Conservation (phyloP, 257 asterid genomes). For the Salvia rosmarinus region DNA sequence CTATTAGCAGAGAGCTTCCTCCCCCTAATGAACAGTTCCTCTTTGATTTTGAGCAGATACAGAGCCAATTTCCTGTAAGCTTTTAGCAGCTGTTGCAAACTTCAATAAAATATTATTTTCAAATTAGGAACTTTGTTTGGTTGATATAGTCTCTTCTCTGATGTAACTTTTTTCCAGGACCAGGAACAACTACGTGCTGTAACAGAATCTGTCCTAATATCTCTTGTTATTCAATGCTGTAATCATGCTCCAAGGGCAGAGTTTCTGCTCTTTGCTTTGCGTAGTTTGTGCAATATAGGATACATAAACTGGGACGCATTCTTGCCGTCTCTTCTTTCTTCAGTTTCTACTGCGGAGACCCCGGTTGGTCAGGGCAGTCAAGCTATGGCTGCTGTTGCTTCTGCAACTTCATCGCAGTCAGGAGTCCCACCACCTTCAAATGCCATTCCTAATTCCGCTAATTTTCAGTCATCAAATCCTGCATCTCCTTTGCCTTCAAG, state of each 20-base stretch:
- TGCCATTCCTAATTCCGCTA: slow-evolving; percentile 51
- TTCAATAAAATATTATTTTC: neutral
- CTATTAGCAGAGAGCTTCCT: slow-evolving; percentile 85
- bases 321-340: slow-evolving; percentile 88
- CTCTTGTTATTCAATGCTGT: slow-evolving; percentile 84
- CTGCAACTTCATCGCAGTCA: slow-evolving; percentile 68
- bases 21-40: slow-evolving; percentile 91
- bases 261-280: slow-evolving; percentile 86
- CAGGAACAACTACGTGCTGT: slow-evolving; percentile 80
- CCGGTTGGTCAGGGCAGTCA: slow-evolving; percentile 73
- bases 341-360: slow-evolving; percentile 77
- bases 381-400: slow-evolving; percentile 53
- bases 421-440: slow-evolving; percentile 65
- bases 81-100: slow-evolving; percentile 26
- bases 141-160: slow-evolving; percentile 24
- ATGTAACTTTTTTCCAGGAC: slow-evolving; percentile 57
- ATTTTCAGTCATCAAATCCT: slow-evolving; percentile 78
- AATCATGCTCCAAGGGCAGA: slow-evolving; percentile 93
- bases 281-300: slow-evolving; percentile 69
- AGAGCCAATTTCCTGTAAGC: slow-evolving; percentile 72
- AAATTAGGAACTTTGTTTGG: slow-evolving; percentile 25
- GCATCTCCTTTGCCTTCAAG: slow-evolving; percentile 83
- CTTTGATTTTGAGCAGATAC: slow-evolving; percentile 84
- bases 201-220: slow-evolving; percentile 76
- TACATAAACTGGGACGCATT: slow-evolving; percentile 91